A percentile compares a stretch with the other conserved stretches of the same genome.
These are phyloP conservation scores for Pleurotus pulmonarius DNA, from an alignment of 768 basidiomycete genomes.

Conservation along the genomic window DNA sequence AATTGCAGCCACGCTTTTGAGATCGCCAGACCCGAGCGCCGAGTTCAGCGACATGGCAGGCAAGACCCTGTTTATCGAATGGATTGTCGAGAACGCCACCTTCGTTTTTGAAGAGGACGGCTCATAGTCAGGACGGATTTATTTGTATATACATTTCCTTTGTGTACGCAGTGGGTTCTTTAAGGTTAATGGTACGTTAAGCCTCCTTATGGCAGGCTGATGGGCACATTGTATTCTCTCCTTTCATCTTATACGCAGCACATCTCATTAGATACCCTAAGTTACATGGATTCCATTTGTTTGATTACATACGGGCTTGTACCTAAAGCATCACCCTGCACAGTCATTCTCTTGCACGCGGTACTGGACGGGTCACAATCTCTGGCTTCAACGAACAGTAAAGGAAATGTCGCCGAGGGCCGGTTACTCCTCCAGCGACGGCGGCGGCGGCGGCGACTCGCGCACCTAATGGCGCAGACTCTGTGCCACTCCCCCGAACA, in stretches of 20 bases:
- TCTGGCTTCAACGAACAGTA: slow-evolving; percentile 77
- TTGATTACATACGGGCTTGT: background rate
- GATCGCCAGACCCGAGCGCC: slow-evolving; percentile 77
- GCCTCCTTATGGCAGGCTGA: too few relatives aligned
- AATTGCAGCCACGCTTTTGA: slow-evolving; percentile 83
- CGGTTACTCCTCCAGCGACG: slow-evolving; percentile 57
- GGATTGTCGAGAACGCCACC: slow-evolving; percentile 88
- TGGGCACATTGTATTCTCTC: background rate
- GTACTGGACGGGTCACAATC: slow-evolving; percentile 33
- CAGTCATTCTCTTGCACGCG: background rate
- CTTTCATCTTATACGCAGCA: background rate
- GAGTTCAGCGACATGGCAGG: slow-evolving; percentile 99
- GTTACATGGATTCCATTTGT: slow-evolving; percentile 2
- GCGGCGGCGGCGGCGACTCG: slow-evolving; percentile 59
- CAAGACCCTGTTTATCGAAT: slow-evolving; percentile 89
- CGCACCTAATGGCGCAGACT: slow-evolving; percentile 55
- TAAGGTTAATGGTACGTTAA: background rate
- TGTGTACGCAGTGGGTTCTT: background rate
- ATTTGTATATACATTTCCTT: too few relatives aligned
- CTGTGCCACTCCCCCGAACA: slow-evolving; percentile 70
- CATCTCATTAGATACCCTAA: slow-evolving; percentile 6
- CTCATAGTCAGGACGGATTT: background rate
- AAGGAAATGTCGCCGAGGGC: slow-evolving; percentile 80
- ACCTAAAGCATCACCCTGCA: background rate
- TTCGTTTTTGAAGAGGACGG: slow-evolving; percentile 36